Base-by-base conservation (phyloP, 2,329 filamentous ascomycete species). In the Exophiala spinifera region DNA sequence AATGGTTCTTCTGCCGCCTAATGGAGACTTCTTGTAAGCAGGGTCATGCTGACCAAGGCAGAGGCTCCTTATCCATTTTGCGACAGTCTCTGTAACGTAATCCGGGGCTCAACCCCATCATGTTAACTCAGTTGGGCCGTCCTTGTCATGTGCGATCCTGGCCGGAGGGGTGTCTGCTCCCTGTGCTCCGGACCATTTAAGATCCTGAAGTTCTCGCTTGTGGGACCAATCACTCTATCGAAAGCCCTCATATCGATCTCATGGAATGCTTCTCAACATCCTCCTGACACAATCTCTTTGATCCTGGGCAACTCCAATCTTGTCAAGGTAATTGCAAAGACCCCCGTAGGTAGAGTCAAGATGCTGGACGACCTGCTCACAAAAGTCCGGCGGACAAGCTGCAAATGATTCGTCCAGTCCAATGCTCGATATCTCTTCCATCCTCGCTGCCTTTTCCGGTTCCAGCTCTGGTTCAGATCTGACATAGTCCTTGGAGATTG, bases 391-490 rank as follows among this genome's bases (percentile, higher is more conserved):
- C 2, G 84, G 81, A 62, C 87, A 89, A 19, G 78, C 76, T 0
- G 81, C 86, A 76, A 90, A 95, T 2, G 84, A 82, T n/a, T 86
- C 83, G 0, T 83, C 79, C 47, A 95, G 72, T 0, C 90, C 89
- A 61, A 94, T 82, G 44, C 80, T 77, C 3, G 72, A 68, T 50
- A 95, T 86, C 70, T 95, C 89, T 45, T 74, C 72, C 60, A 92
- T 65, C 48, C 87, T 79, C 64, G 79, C 76, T 52, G 83, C 81
- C 60, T 79, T 79, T 65, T 90, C 86, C 0, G 78, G 68, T 28
- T 75, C 73, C 11, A 94, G 75, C 36, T 83, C 81, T 1, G 76
- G 73, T 51, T 81, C 76, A 2, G 86, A 89, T 20, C 86, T 76
- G 55, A 79, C 69, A 68, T 95, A 95, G 70, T 95, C 91, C 59